Evolutionary conservation across 2,329 filamentous ascomycete species (phyloP).

Genomic region (Aspergillus caelatus): DNA sequence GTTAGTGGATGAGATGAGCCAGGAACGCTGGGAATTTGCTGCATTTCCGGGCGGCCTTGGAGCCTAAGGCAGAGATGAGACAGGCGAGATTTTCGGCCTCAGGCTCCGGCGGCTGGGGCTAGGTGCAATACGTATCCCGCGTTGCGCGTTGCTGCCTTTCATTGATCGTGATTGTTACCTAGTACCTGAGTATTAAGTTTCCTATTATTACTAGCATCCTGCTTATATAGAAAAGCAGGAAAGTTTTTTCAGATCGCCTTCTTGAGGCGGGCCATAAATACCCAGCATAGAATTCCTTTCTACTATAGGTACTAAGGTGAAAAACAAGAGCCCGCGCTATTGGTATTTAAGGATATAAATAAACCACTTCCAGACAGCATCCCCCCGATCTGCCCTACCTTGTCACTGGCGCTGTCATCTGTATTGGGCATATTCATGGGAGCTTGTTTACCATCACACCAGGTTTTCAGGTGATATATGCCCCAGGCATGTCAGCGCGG

Average conservation of each 20-base stretch:
- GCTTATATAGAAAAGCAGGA: no score
- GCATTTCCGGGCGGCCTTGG: constrained; percentile 1
- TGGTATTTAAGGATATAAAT: not conserved
- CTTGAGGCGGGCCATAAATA: not conserved
- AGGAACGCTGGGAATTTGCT: constrained; percentile 20
- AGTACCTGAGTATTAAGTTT: not conserved
- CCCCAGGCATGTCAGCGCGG: constrained; percentile 29
- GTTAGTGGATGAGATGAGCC: constrained; percentile 21
- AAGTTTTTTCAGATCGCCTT: not conserved
- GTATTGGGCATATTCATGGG: not conserved
- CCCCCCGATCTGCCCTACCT: not conserved
- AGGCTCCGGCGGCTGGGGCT: not conserved
- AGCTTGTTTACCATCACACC: constrained; percentile 4
- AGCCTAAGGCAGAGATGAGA: constrained; percentile 7
- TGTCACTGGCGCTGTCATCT: not conserved
- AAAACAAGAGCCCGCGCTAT: not conserved
- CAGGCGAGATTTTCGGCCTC: not conserved
- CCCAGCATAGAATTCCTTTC: not conserved
- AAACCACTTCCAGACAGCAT: not conserved
- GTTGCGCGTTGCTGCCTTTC: constrained; percentile 12
- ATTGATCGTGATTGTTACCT: not conserved
- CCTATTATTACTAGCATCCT: not conserved
- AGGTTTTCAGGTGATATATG: constrained; percentile 6
- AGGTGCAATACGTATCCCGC: constrained; percentile 13
- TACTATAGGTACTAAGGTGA: not conserved